Base-by-base conservation (phyloP, 2,329 filamentous ascomycete genomes). In the Fusarium coffeatum region DNA sequence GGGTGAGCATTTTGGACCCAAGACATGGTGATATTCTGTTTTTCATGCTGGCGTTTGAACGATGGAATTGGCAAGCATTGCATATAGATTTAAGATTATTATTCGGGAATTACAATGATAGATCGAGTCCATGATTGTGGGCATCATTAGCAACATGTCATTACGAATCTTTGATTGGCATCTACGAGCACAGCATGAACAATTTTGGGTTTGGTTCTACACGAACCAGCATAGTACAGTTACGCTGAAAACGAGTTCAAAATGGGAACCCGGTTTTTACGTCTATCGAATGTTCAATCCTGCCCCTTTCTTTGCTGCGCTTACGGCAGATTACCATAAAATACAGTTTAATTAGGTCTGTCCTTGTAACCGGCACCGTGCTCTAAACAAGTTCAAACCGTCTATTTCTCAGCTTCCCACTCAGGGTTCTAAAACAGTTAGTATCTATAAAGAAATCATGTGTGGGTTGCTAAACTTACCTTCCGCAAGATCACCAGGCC, bases 401-500 rank as follows among this genome's bases (percentile, higher is more conserved):
- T 72, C 72, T 78, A 82, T 78, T 81, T 77, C 58, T 79, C 80
- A 22, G 71, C 78, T 59, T 81, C 74, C 80, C 80, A 82, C 22
- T 81, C 78, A 6, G 80, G 80, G 69, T 82, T 82, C 80, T 82
- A 27, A 23, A 20, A 28, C 28, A 13, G 12, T 28, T 28, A 28
- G 28, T 28, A 28, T 28, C 11, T 13, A 12, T 4, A 28, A 12
- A 8, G 12, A 5, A 40, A 16, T 16, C 11, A 30, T 13, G 3
- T 37, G 2, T 16, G 37, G 18, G 15, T 16, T 42, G 13, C 28
- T 42, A 28, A 22, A 72, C 88, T 82, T 87, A 97, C 95, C 93
- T 98, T 98, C 86, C 92, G 92, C 81, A 99, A 85, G 80, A 99
- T 98, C 59, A 98, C 95, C 76, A 99, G 86, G 32, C 96, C 96